phyloP scores from a whole-genome alignment of 345 rosid species.

The Melaleuca quinquenervia region DNA sequence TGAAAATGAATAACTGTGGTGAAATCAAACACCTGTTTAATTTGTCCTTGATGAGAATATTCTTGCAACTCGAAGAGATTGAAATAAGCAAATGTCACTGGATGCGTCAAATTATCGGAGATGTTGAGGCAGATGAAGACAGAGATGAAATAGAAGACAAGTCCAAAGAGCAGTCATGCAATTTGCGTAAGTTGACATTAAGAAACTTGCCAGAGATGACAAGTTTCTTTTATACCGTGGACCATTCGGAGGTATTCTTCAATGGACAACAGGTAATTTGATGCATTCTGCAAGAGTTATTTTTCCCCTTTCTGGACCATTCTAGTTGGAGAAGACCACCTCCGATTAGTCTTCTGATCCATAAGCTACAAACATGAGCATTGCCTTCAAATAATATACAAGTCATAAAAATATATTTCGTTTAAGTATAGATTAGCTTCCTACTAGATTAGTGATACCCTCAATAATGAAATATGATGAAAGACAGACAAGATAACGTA shows the following conservation, averaged over 20 bases:
- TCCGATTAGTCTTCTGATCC: too few relatives aligned
- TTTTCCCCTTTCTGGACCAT: background rate
- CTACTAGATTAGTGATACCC: too few relatives aligned
- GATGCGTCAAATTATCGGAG: rapidly evolving
- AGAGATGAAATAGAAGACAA: background rate
- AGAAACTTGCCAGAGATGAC: rapidly evolving
- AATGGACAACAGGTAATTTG: background rate
- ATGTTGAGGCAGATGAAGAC: rapidly evolving
- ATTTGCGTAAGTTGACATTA: background rate
- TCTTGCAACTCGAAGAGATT: background rate
- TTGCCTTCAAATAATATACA: background rate
- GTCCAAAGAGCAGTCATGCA: rapidly evolving
- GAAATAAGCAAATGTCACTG: background rate
- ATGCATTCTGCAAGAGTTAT: rapidly evolving
- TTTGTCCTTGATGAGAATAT: rapidly evolving
- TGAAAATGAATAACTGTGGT: background rate
- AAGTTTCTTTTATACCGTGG: rapidly evolving
- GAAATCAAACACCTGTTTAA: background rate
- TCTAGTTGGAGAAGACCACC: background rate
- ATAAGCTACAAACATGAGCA: rapidly evolving
- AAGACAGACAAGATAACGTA: too few relatives aligned
- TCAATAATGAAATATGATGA: too few relatives aligned
- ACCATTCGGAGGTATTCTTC: rapidly evolving
- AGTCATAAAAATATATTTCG: background rate
- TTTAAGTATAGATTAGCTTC: too few relatives aligned